A percentile compares a stretch with the other conserved stretches of the same genome.
These are phyloP conservation scores for Rhizopus microsporus DNA, from an alignment of 371 early-diverging fungal genomes.

Conservation along the genomic window DNA sequence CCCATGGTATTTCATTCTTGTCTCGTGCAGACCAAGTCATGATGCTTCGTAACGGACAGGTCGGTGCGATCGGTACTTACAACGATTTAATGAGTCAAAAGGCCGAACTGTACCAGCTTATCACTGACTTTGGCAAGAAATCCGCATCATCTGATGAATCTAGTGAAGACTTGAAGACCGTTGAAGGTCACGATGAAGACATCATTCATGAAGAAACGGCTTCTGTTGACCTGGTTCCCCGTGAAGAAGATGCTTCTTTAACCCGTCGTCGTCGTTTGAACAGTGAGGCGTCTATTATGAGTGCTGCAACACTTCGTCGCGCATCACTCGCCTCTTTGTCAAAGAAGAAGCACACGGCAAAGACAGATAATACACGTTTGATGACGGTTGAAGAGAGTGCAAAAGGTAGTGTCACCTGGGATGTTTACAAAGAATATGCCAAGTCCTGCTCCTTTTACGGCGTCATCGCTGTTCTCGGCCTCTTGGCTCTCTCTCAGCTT, in stretches of 20 bases:
- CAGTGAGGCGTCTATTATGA: conserved; percentile 40
- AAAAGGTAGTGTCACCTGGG: conserved; percentile 75
- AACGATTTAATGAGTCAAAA: conserved; percentile 64
- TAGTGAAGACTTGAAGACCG: conserved; percentile 7
- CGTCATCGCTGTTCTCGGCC: conserved; percentile 56
- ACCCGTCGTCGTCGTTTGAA: conserved; percentile 36
- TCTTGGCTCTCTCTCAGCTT: conserved; percentile 61
- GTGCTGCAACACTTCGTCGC: conserved; percentile 54
- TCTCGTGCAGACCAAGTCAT: conserved; percentile 67
- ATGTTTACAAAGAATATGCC: conserved; percentile 77
- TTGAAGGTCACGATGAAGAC: conserved; percentile 18
- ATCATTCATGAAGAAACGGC: conserved; percentile 27
- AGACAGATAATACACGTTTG: conserved; percentile 41
- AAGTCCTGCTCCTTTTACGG: conserved; percentile 67
- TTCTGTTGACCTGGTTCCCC: conserved; percentile 34
- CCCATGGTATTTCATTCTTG: conserved; percentile 87
- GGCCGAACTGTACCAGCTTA: conserved; percentile 58
- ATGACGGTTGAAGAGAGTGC: conserved; percentile 78
- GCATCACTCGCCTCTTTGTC: conserved; percentile 54
- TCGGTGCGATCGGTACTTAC: conserved; percentile 75
- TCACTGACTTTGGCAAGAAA: conserved; percentile 46
- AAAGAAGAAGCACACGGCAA: conserved; percentile 21
- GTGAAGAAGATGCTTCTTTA: conserved; percentile 40
- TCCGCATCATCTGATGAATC: conserved; percentile 22
- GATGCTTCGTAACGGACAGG: conserved; percentile 76